phyloP scores from a whole-genome alignment of 805 yeast genomes.

The Candida broadrunensis region DNA sequence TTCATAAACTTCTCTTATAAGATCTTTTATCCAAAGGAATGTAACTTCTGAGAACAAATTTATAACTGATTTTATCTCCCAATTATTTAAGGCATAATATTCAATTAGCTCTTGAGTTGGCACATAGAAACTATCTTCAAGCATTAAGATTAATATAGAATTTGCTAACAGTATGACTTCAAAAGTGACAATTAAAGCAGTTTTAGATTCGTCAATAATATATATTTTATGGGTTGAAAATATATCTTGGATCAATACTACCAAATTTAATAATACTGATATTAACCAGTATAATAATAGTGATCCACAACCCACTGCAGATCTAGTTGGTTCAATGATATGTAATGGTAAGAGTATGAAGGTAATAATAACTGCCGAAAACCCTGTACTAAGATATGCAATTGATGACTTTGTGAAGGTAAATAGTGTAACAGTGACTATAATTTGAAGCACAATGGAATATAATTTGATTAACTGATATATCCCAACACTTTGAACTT shows the following conservation, averaged over 20 bases:
- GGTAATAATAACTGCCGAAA: background rate
- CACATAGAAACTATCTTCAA: constrained; percentile 11
- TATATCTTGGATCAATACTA: constrained; percentile 8
- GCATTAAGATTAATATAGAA: constrained; percentile 10
- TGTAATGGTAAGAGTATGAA: constrained; percentile 40
- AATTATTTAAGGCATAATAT: constrained; percentile 18
- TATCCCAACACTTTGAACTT: constrained; percentile 6
- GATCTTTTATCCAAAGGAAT: constrained; percentile 18
- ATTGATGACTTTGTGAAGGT: background rate
- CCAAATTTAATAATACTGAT: background rate
- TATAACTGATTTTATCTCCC: constrained; percentile 19
- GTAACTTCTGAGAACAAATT: constrained; percentile 19
- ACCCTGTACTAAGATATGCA: background rate
- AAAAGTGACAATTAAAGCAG: constrained; percentile 5
- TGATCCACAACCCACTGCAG: constrained; percentile 33
- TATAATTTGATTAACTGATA: constrained; percentile 3
- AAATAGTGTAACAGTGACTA: background rate
- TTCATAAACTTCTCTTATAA: constrained; percentile 1
- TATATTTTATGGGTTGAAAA: constrained; percentile 14
- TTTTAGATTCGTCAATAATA: constrained; percentile 2
- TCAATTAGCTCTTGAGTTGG: constrained; percentile 10
- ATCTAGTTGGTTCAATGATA: constrained; percentile 38
- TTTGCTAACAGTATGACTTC: constrained; percentile 13
- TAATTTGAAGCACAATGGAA: background rate
- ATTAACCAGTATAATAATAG: constrained; percentile 37